phyloP scores from a whole-genome alignment of 345 rosid species.

The Hibiscus mutabilis region DNA sequence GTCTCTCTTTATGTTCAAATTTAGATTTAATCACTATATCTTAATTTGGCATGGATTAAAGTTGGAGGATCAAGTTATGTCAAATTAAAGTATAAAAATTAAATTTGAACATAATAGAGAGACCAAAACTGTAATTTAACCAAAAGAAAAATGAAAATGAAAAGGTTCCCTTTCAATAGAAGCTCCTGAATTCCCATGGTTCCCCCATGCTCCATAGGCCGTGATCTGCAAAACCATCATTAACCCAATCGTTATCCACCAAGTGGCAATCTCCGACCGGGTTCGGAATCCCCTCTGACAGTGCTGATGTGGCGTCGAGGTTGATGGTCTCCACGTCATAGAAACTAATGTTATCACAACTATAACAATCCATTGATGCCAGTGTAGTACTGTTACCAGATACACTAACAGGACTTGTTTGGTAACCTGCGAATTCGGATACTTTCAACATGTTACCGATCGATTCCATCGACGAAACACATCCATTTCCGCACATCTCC shows the following conservation, averaged over 20 bases:
- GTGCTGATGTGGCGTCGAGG: slow-evolving; percentile 6
- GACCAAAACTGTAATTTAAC: not conserved
- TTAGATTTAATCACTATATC: too few species aligned
- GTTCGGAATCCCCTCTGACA: slow-evolving; percentile 9
- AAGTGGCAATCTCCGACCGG: slow-evolving; percentile 13
- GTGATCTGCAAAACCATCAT: slow-evolving; percentile 24
- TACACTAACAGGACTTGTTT: slow-evolving; percentile 8
- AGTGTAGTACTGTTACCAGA: not conserved
- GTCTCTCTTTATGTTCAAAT: too few species aligned
- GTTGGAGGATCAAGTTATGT: not conserved
- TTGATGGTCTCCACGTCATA: slow-evolving; percentile 24
- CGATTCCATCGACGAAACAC: slow-evolving; percentile 27
- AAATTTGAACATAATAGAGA: not conserved
- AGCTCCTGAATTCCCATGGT: slow-evolving; percentile 27
- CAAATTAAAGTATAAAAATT: not conserved
- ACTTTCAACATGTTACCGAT: slow-evolving; percentile 13
- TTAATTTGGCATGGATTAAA: not conserved
- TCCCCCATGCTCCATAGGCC: slow-evolving; percentile 35
- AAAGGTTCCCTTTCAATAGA: slow-evolving; percentile 5
- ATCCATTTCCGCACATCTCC: slow-evolving; percentile 19
- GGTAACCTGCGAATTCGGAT: slow-evolving; percentile 20
- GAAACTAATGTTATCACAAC: not conserved
- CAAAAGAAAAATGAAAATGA: not conserved
- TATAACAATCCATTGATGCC: slow-evolving; percentile 9
- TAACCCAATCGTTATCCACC: slow-evolving; percentile 24